Conservation (phyloP, 2,329 filamentous ascomycete species). For the Colletotrichum incanum region DNA sequence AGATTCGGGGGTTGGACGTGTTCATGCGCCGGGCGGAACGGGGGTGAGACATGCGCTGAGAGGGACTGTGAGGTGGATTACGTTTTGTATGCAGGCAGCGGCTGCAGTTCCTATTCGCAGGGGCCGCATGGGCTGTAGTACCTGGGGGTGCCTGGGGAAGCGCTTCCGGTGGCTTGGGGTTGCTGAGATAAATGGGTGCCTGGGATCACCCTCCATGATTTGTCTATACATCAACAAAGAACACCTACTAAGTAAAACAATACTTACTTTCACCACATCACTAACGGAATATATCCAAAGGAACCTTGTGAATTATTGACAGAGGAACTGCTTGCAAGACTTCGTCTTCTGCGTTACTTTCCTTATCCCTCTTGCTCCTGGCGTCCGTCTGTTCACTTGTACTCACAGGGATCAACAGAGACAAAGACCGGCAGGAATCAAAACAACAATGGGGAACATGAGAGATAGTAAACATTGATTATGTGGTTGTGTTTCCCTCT, state of each 20-base stretch:
- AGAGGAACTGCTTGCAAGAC: neutral
- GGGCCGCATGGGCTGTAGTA: conserved; percentile 3
- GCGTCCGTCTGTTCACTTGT: neutral
- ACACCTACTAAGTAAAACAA: neutral
- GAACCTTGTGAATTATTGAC: neutral
- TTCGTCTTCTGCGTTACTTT: neutral
- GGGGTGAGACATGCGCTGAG: conserved; percentile 36
- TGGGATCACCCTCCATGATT: neutral
- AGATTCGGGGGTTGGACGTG: conserved; percentile 34
- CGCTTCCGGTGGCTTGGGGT: conserved; percentile 20
- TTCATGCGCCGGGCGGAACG: conserved; percentile 35
- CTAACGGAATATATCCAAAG: neutral
- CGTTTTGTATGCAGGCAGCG: conserved; percentile 22
- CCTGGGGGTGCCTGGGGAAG: conserved; percentile 27
- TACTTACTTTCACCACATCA: neutral
- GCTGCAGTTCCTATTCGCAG: conserved; percentile 22
- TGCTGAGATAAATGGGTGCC: neutral
- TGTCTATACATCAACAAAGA: neutral
- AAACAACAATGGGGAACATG: too few species aligned
- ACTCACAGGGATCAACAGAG: neutral
- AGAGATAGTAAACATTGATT: too few species aligned
- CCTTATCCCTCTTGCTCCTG: neutral
- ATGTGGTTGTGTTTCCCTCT: too few species aligned
- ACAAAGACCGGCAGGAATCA: too few species aligned
- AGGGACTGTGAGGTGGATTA: conserved; percentile 27